Percentiles rank a stretch among this genome's conserved stretches.
phyloP scores from a whole-genome alignment of 148 eudicot genomes.

The Rhododendron ovatum region DNA sequence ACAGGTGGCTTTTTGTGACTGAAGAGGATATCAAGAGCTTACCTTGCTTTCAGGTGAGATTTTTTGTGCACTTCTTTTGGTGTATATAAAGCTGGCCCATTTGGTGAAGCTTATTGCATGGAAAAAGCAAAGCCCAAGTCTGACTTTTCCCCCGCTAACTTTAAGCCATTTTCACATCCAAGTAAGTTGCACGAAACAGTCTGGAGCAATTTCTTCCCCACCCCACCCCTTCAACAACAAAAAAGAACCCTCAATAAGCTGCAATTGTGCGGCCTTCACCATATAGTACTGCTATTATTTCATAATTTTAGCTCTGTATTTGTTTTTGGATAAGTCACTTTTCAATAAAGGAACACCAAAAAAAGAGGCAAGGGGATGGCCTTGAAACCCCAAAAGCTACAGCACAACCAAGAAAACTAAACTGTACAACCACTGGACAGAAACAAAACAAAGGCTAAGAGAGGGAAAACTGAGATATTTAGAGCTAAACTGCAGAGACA shows the following conservation, averaged over 20 bases:
- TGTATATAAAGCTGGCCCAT: neutral
- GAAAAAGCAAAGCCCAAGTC: neutral
- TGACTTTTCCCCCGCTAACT: neutral
- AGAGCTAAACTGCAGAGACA: neutral
- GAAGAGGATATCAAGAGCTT: constrained; percentile 89
- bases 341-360: neutral
- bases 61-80: neutral
- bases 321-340: neutral
- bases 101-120: neutral
- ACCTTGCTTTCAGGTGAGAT: constrained; percentile 80
- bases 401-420: neutral
- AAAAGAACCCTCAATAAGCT: neutral
- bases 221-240: neutral
- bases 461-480: neutral
- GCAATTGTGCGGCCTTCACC: neutral
- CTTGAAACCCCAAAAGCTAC: neutral
- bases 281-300: neutral
- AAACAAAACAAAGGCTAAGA: neutral
- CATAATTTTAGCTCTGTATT: neutral
- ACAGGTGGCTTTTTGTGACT: constrained; percentile 92
- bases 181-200: neutral
- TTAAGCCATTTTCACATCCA: neutral
- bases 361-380: neutral
- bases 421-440: neutral
- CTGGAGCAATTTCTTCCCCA: neutral